Evolutionary conservation across 2,329 filamentous ascomycete species (phyloP), one percentile per base, ranked within the genome.

Genomic region (Arthrobotrys megalospora): DNA sequence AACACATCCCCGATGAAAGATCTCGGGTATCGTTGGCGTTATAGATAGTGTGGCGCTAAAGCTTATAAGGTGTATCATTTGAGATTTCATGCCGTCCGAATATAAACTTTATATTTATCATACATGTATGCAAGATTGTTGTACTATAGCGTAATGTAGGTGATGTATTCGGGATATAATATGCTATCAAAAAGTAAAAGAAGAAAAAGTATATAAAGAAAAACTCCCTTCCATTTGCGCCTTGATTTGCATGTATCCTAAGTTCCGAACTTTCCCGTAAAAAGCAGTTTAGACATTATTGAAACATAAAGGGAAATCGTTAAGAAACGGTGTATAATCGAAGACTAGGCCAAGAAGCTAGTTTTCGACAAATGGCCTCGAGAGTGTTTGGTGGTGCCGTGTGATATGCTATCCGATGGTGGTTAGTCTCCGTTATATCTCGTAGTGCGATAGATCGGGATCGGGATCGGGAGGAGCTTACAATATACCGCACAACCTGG

Each of bases 401-500:
- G 73, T 77, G 8, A 77, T 77, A 36, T 77, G 73, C 73, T 77
- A 55, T 47, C 43, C 0, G 6, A 8, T 62, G 5, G 34, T 6
- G 7, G 60, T 66, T 45, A 71, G 60, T 4, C 38, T 43, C 48
- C 11, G n/a, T 10, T 47, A n/a, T 50, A 7, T 14, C 1, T 8
- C 6, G n/a, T n/a, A 41, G 24, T 32, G 14, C 19, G 14, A 45
- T 24, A 21, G 16, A 3, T 8, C 12, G 24, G 24, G 24, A 28
- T 28, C 12, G 8, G n/a, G 6, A 8, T 38, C 5, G 19, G 34
- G 28, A 43, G 0, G 43, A 32, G 53, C 73, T 71, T 70, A 77
- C 73, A 10, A 77, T 66, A 62, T 77, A 77, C 4, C 73, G 73
- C 60, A 77, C 73, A 47, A 77, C 73, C 66, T 77, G 73, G 66